phyloP scores from a whole-genome alignment of 805 yeast genomes.

The Pichia eremophila region DNA sequence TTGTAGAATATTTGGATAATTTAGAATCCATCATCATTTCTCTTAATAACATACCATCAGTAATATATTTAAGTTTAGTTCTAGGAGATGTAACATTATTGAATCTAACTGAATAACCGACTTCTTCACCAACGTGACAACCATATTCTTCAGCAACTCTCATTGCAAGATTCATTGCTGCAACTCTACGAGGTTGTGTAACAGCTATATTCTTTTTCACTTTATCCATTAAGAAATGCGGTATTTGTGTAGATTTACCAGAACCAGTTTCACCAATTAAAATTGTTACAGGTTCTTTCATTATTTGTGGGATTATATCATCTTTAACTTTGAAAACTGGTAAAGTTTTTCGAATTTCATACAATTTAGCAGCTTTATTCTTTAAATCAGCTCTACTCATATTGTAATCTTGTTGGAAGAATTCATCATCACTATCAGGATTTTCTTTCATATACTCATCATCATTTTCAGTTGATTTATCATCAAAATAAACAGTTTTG shows the following conservation, averaged over 20 bases:
- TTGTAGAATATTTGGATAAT: conserved; percentile 58
- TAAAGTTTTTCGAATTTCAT: conserved; percentile 44
- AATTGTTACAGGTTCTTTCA: conserved; percentile 56
- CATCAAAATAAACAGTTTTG: conserved; percentile 21
- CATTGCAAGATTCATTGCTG: conserved; percentile 87
- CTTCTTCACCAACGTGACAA: conserved; percentile 62
- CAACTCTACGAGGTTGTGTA: conserved; percentile 96
- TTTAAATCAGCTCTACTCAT: conserved; percentile 18
- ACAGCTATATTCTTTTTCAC: conserved; percentile 58
- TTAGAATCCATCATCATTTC: conserved; percentile 73
- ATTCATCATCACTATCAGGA: conserved; percentile 19
- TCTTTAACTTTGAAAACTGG: conserved; percentile 73
- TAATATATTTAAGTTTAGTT: conserved; percentile 75
- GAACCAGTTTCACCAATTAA: conserved; percentile 97
- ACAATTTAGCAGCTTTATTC: conserved; percentile 35
- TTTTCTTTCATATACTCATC: conserved; percentile 11
- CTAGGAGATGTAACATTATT: conserved; percentile 50
- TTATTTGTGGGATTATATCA: conserved; percentile 47
- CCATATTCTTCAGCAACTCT: conserved; percentile 90
- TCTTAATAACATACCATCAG: conserved; percentile 95
- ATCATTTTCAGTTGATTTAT: conserved; percentile 13
- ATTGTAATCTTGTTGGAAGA: background rate
- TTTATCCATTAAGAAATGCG: conserved; percentile 70
- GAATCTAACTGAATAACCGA: conserved; percentile 91
- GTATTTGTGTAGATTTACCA: conserved; percentile 95